Evolutionary conservation across 169 alveolate genomes (phyloP).

Genomic region (Eimeria sp.): DNA sequence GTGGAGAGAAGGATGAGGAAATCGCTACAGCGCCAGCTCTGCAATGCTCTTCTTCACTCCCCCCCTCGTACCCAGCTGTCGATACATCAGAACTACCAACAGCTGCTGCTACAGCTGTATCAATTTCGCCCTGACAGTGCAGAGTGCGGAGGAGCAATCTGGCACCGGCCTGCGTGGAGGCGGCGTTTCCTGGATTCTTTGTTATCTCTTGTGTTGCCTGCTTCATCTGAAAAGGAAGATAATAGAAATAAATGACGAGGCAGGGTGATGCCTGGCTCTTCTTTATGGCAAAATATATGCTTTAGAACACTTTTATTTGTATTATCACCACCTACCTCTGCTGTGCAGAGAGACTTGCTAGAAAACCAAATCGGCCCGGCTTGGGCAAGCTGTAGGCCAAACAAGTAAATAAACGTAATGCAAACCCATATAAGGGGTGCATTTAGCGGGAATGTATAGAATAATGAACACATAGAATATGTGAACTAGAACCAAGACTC

Average conservation of each 20-base stretch:
- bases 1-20: neutral
- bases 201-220: neutral
- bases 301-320: no score
- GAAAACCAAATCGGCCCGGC: neutral
- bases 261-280: neutral
- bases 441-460: no score
- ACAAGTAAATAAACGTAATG: neutral
- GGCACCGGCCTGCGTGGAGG: neutral
- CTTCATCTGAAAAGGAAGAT: neutral
- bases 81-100: neutral
- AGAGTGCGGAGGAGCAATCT: constrained; percentile 18
- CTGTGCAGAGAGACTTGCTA: neutral
- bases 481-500: neutral
- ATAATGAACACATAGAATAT: neutral
- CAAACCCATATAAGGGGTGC: no score
- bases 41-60: neutral
- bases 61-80: neutral
- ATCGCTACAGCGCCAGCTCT: neutral
- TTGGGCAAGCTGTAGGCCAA: neutral
- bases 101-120: neutral
- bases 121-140: neutral
- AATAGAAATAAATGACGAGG: neutral
- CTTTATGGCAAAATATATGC: no score
- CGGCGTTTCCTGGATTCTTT: neutral
- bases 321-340: neutral